A percentile compares a stretch with the other conserved stretches of the same genome.
Conservation (phyloP, 305 asterid genomes). For the Solanum aculeatissimum region DNA sequence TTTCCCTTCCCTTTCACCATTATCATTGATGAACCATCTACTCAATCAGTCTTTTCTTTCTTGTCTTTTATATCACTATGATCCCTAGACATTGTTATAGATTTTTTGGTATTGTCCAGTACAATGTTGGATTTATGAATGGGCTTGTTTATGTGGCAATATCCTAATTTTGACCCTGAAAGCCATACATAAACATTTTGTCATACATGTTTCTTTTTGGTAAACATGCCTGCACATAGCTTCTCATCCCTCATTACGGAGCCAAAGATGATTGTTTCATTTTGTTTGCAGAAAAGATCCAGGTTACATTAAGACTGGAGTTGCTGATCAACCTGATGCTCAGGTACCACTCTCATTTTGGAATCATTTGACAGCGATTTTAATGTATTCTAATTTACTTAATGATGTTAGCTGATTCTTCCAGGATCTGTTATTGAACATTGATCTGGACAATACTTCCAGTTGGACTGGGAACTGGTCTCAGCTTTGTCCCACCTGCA, state of each 20-base stretch:
- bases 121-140: neutral
- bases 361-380: neutral
- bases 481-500: conserved; percentile 99
- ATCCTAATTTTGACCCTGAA: neutral
- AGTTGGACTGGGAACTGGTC: conserved; percentile 91
- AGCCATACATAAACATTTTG: neutral
- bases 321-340: conserved; percentile 33
- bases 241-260: neutral
- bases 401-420: conserved; percentile 4
- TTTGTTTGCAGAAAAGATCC: conserved; percentile 80
- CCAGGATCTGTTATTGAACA: conserved; percentile 75
- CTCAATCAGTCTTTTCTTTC: neutral
- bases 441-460: conserved; percentile 55
- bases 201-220: neutral
- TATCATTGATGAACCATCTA: neutral
- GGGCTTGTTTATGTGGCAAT: neutral
- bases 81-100: neutral
- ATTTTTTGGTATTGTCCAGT: neutral
- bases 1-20: neutral
- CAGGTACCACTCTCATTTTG: conserved; percentile 39
- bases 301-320: conserved; percentile 48
- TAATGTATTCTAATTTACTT: neutral
- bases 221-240: neutral
- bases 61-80: neutral
- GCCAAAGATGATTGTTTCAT: neutral